Evolutionary conservation across 768 basidiomycete species (phyloP), one percentile per base, ranked within the genome.

Genomic region (Leccinum subtestaceum): DNA sequence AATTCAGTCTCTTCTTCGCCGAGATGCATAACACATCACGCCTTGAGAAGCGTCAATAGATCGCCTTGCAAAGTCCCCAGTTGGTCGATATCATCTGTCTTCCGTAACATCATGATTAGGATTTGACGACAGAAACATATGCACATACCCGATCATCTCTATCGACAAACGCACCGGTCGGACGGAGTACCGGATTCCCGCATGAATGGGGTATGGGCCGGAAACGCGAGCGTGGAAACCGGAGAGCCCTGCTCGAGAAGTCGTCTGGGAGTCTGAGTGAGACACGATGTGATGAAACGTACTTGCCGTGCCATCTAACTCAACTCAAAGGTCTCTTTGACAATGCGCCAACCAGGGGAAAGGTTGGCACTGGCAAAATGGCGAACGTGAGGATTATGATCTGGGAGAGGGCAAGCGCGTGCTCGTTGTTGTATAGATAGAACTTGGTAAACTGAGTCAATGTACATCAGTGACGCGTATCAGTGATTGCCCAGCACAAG

Each of bases 281-380:
- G 46, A 23, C 11, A 10, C 10, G 27, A 9, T 21, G 15, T 17
- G n/a, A 36, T 2, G 38, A 11, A 15, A 80, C 89, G 56, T 66
- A 94, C 92, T 97, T 95, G 31, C 69, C 94, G 79, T 7, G 93
- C 90, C 56, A 95, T 80, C 96, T 95, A 99, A 63, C 90, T 91
- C 96, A 96, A 98, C 70, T 98, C 97, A 64, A 92, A 98, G 0
- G 93, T 97, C 67, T 95, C 92, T 65, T 95, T 93, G 15, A 95
- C 95, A 56, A 98, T 98, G 10, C 93, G 91, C 97, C 97, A 98
- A 1, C 89, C 88, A 19, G 89, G 77, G 91, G 25, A 91, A 63
- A 99, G 85, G 66, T 94, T 92, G 5, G 87, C 82, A 64, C 94
- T 92, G 5, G 87, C 82, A 64, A 97, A 96, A 60, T 85, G 85